These are phyloP conservation scores for Fraxinus latifolia DNA, from an alignment of 305 asterid genomes.

Conservation along the genomic window DNA sequence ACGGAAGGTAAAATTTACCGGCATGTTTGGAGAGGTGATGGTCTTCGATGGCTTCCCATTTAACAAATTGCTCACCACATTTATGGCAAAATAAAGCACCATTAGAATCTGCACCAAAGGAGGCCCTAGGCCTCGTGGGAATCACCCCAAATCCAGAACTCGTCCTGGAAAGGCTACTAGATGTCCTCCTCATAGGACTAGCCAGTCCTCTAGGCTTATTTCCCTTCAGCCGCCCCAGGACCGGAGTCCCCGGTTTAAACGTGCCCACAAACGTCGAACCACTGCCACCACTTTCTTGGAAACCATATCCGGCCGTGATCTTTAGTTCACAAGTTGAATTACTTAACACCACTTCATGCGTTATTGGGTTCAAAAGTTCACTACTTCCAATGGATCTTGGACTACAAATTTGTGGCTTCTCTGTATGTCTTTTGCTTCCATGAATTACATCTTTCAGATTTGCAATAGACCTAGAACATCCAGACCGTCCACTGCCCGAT, in stretches of 20 bases:
- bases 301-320: constrained; percentile 40
- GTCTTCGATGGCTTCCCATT: constrained; percentile 71
- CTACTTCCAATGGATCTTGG: constrained; percentile 93
- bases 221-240: constrained; percentile 37
- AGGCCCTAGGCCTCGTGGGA: constrained; percentile 44
- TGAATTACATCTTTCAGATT: constrained; percentile 62
- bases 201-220: constrained; percentile 32
- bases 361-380: constrained; percentile 77
- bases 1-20: constrained; percentile 36
- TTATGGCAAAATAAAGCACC: constrained; percentile 63
- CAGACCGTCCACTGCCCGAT: constrained; percentile 49
- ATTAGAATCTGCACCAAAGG: constrained; percentile 45
- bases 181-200: constrained; percentile 60
- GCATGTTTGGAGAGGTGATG: constrained; percentile 94
- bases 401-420: constrained; percentile 67
- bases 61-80: constrained; percentile 67
- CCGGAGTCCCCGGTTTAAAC: constrained; percentile 75
- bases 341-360: constrained; percentile 69
- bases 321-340: constrained; percentile 75
- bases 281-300: constrained; percentile 29
- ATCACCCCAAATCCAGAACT: constrained; percentile 47
- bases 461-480: constrained; percentile 71
- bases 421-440: constrained; percentile 89
- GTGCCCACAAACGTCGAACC: constrained; percentile 49
- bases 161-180: constrained; percentile 56